Percentiles rank a stretch among this genome's conserved stretches.
Conservation (phyloP, 345 rosid genomes). For the Arabidopsis suecica region DNA sequence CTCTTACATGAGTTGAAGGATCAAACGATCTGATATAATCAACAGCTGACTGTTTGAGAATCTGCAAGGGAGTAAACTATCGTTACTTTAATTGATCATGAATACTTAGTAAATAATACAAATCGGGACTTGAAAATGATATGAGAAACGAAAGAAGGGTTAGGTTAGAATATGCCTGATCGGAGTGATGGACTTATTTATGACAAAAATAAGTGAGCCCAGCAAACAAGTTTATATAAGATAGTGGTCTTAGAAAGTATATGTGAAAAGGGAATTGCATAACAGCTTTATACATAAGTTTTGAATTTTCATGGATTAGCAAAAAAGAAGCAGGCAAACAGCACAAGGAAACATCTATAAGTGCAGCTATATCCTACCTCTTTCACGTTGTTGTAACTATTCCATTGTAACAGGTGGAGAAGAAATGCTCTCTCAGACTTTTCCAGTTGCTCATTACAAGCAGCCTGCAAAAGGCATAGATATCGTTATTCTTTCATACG, state of each 20-base stretch:
- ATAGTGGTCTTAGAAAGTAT: conserved; percentile 16
- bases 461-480: conserved; percentile 57
- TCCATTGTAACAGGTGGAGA: conserved; percentile 71
- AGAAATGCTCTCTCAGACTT: conserved; percentile 83
- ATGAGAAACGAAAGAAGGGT: conserved; percentile 17
- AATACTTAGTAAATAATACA: conserved; percentile 9
- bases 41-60: conserved; percentile 75
- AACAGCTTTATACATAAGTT: not conserved
- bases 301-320: not conserved
- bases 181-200: conserved; percentile 1
- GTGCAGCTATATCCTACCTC: conserved; percentile 58
- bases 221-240: conserved; percentile 16
- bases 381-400: conserved; percentile 50
- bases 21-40: conserved; percentile 74
- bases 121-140: conserved; percentile 1
- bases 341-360: not conserved
- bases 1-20: conserved; percentile 80
- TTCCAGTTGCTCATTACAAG: conserved; percentile 74
- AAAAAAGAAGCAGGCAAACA: not conserved
- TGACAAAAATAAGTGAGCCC: conserved; percentile 18
- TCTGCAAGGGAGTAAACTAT: conserved; percentile 53
- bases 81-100: conserved; percentile 26
- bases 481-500: conserved; percentile 18
- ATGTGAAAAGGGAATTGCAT: conserved; percentile 13
- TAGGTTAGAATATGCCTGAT: conserved; percentile 15